Evolutionary conservation across 306 rosid species (phyloP).

Genomic region (Adenanthera pavonina): DNA sequence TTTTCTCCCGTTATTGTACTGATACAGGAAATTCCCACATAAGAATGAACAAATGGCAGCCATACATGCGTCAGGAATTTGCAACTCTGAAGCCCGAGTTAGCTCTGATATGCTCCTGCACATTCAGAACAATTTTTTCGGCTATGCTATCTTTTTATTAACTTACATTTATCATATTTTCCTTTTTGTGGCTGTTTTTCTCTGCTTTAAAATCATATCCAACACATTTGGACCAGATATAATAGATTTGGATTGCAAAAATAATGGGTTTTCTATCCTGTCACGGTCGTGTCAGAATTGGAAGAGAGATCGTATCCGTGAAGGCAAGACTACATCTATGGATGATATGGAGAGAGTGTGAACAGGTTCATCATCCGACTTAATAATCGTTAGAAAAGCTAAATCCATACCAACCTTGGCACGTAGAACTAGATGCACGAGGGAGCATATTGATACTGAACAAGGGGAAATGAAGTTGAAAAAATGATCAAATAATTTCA

Average conservation of each 20-base stretch:
- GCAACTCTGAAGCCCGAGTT: constrained; percentile 3
- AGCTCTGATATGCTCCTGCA: constrained; percentile 36
- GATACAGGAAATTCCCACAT: constrained; percentile 21
- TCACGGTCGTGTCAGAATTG: constrained; percentile 48
- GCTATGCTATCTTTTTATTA: background rate
- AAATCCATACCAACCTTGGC: background rate
- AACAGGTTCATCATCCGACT: constrained; percentile 19
- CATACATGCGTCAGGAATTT: constrained; percentile 17
- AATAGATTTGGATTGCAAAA: constrained; percentile 45
- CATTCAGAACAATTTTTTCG: constrained; percentile 8
- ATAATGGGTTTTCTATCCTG: constrained; percentile 39
- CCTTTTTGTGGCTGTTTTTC: background rate
- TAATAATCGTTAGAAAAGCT: constrained; percentile 12
- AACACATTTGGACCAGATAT: constrained; percentile 30
- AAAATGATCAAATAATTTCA: constrained; percentile 5
- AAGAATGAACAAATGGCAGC: background rate
- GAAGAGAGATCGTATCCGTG: constrained; percentile 33
- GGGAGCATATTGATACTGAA: background rate
- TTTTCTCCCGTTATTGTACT: background rate
- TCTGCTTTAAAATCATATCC: constrained; percentile 33
- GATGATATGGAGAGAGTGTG: constrained; percentile 32
- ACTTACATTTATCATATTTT: background rate
- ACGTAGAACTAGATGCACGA: background rate
- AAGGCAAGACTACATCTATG: constrained; percentile 28
- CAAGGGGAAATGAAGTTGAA: background rate